phyloP scores from a whole-genome alignment of 805 yeast genomes.

The Saturnispora serradocipensis region DNA sequence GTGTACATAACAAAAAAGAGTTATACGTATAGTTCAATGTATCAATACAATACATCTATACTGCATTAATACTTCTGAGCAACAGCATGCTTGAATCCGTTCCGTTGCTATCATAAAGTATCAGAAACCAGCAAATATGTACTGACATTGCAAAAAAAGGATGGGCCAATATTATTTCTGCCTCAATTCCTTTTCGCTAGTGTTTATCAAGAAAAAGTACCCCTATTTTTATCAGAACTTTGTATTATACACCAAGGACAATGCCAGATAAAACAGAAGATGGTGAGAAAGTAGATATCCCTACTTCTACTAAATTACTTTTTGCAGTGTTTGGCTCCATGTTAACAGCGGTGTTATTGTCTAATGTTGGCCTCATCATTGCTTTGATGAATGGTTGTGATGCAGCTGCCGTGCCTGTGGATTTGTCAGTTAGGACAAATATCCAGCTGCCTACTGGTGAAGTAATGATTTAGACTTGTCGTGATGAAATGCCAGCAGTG shows the following conservation, averaged over 20 bases:
- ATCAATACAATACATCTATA: too few relatives aligned
- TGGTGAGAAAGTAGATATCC: not conserved
- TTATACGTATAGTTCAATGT: too few relatives aligned
- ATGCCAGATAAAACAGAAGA: not conserved
- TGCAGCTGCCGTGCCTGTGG: not conserved
- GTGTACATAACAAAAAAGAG: too few relatives aligned
- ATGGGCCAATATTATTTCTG: not conserved
- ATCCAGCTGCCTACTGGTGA: not conserved
- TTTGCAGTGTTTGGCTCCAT: not conserved
- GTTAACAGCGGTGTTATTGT: not conserved
- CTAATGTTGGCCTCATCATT: not conserved
- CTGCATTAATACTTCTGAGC: too few relatives aligned
- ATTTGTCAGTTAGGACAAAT: not conserved
- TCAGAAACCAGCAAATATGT: not conserved
- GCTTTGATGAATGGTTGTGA: not conserved
- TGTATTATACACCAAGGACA: too few relatives aligned
- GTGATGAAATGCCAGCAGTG: not conserved
- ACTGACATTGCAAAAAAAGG: not conserved
- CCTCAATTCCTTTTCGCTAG: not conserved
- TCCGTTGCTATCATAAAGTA: too few relatives aligned
- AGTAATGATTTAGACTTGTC: not conserved
- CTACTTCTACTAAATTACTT: not conserved
- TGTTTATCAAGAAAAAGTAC: too few relatives aligned
- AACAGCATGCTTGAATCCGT: too few relatives aligned
- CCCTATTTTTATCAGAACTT: too few relatives aligned